Base-by-base conservation (phyloP, 2,329 filamentous ascomycete species). In the Penicillium corylophilum region DNA sequence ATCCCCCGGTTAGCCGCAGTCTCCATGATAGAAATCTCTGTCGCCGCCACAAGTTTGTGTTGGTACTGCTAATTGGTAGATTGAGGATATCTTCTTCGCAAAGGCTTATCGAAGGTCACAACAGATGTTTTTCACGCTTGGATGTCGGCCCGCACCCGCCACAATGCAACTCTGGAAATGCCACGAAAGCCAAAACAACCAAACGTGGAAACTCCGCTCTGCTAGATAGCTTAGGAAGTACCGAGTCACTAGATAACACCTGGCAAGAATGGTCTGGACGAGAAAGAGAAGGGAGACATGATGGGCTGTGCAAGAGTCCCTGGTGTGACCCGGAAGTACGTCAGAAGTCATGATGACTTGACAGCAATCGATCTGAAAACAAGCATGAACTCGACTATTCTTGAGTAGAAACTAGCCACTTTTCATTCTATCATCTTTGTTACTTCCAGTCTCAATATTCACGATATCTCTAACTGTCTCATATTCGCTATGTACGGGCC, bases 1-100 rank as follows among this genome's bases (percentile, higher is more conserved):
- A 95, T 86, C 53, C 86, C 86, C 54, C 71, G 62, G 38, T 71
- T 72, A 2, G 61, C 47, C 2, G 50, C 46, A 12, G 46, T 46
- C 7, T 46, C 28, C 58, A 55, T 58, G 28, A 36, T n/a, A 23
- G 36, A 29, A 18, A 13, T 24, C 2, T 8, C 4, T 38, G 18
- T 38, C 35, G 4, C 10, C 20, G 20, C 20, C 35, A 22, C 35
- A 38, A n/a, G 2, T 28, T 10, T 12, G 26, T 7, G 35, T 38
- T 12, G 20, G 16, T 22, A 20, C 35, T 1, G 18, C 18, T 22
- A 20, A 38, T 10, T 38, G 12, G 16, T 10, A 20, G 16, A 13
- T 1, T 6, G 35, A 16, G 15, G 18, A 12, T 2, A 13, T 20
- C 4, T 18, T 13, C 35, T 13, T 20, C 20, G 16, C 9, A 2